These are phyloP conservation scores for Geotrichum histeridarum DNA, from an alignment of 1,139 yeast genomes.

Conservation along the genomic window DNA sequence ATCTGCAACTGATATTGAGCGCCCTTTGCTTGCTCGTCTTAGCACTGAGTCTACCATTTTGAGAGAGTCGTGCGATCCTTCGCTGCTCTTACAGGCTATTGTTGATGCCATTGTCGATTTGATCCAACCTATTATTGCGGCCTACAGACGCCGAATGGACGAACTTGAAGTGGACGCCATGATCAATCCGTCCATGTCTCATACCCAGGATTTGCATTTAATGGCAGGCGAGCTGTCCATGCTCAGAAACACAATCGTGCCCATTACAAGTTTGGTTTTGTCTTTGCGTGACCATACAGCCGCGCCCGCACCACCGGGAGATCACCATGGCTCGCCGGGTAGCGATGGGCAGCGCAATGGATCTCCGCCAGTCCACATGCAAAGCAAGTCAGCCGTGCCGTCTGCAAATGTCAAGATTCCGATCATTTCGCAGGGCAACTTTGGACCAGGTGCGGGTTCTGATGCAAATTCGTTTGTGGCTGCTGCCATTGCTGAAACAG, in stretches of 20 bases:
- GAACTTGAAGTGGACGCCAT: conserved; percentile 49
- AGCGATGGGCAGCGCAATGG: neutral
- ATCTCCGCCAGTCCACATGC: neutral
- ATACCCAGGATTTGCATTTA: conserved; percentile 48
- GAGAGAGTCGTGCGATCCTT: conserved; percentile 47
- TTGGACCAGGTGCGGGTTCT: neutral
- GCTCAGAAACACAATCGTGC: conserved; percentile 43
- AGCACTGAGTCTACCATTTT: conserved; percentile 44
- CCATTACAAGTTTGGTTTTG: conserved; percentile 44
- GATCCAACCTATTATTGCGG: conserved; percentile 55
- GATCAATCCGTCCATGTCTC: conserved; percentile 45
- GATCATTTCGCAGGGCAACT: conserved; percentile 6
- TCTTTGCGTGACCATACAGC: conserved; percentile 42
- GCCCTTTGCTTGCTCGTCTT: conserved; percentile 47
- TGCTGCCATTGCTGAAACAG: conserved; percentile 7
- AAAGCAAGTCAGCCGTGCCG: neutral
- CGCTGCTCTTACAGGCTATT: conserved; percentile 48
- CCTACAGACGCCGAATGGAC: conserved; percentile 47
- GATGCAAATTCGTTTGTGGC: conserved; percentile 7
- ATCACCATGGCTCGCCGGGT: neutral
- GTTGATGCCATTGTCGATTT: conserved; percentile 54
- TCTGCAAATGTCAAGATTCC: conserved; percentile 2
- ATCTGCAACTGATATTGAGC: conserved; percentile 47
- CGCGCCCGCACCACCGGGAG: neutral
- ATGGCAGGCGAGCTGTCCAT: conserved; percentile 49